phyloP scores from a whole-genome alignment of 225 moss, liverwort and hornwort genomes.

The Physcomitrellopsis africana region DNA sequence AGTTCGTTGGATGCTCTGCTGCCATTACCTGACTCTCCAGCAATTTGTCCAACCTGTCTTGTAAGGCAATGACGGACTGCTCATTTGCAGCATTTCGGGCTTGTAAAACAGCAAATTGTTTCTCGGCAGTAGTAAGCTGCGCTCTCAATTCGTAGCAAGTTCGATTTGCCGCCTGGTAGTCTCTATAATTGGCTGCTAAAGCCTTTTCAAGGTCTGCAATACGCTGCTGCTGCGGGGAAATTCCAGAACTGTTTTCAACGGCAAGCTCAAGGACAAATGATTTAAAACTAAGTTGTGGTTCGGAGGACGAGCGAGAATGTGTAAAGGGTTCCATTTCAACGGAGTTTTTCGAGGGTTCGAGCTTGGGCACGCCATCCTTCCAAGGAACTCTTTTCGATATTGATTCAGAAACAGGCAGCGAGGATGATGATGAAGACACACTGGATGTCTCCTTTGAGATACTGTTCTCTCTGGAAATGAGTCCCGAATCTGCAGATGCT shows the following conservation, averaged over 20 bases:
- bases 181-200: conserved; percentile 46
- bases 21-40: conserved; percentile 43
- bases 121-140: conserved; percentile 61
- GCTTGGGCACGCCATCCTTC: conserved; percentile 35
- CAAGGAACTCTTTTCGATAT: conserved; percentile 26
- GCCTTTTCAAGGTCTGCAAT: conserved; percentile 35
- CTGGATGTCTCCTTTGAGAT: conserved; percentile 25
- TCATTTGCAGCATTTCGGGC: conserved; percentile 76
- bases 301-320: conserved; percentile 45
- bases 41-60: conserved; percentile 58
- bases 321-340: conserved; percentile 69
- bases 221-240: conserved; percentile 15
- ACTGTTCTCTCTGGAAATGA: background rate
- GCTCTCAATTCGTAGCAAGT: conserved; percentile 55
- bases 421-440: conserved; percentile 32
- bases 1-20: conserved; percentile 34
- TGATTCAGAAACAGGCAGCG: conserved; percentile 21
- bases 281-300: conserved; percentile 22
- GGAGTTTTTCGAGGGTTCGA: conserved; percentile 70
- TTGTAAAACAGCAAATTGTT: conserved; percentile 53
- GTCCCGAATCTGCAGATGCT: conserved; percentile 31
- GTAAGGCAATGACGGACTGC: conserved; percentile 59
- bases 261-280: background rate
- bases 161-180: conserved; percentile 61
- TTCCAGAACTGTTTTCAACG: conserved; percentile 26